These are phyloP conservation scores for Takashimella koratensis DNA, from an alignment of 1,284 basidiomycete genomes.

Conservation along the genomic window DNA sequence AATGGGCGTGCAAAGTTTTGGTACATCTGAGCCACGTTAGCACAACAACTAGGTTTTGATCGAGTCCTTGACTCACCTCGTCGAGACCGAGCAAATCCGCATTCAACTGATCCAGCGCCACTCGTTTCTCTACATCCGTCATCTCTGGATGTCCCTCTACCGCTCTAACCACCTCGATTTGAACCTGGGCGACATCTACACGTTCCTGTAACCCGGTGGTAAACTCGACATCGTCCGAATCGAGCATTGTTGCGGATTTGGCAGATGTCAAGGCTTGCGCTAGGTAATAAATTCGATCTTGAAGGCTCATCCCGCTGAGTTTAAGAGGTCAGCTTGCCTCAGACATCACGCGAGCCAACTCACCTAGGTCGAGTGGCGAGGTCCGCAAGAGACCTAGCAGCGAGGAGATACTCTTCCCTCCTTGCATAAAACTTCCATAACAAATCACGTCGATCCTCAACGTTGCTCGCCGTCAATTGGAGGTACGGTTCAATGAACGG, in stretches of 20 bases:
- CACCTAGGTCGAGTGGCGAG: constrained; percentile 84
- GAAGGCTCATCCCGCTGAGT: constrained; percentile 60
- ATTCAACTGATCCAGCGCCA: constrained; percentile 59
- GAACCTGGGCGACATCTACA: constrained; percentile 93
- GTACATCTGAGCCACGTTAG: constrained; percentile 81
- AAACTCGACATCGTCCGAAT: constrained; percentile 81
- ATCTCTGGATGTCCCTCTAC: constrained; percentile 48
- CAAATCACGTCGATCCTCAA: constrained; percentile 70
- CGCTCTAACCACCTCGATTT: constrained; percentile 67
- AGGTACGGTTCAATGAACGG: constrained; percentile 74
- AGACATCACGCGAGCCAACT: constrained; percentile 31
- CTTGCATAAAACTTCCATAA: constrained; percentile 97
- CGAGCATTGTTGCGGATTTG: constrained; percentile 76
- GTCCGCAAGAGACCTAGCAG: constrained; percentile 79
- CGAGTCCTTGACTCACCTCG: constrained; percentile 39
- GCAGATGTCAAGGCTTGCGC: constrained; percentile 93
- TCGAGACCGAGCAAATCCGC: constrained; percentile 52
- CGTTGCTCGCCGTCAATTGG: constrained; percentile 36
- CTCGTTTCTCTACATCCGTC: constrained; percentile 55
- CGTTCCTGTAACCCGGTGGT: constrained; percentile 91
- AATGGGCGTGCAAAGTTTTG: constrained; percentile 84
- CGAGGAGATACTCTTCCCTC: constrained; percentile 74
- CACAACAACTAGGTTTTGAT: not conserved
- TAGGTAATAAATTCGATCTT: constrained; percentile 76
- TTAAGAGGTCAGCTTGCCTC: not conserved